Percentiles rank a stretch among this genome's conserved stretches.
Evolutionary conservation across 345 rosid genomes (phyloP).

Genomic region (Turritis glabra): DNA sequence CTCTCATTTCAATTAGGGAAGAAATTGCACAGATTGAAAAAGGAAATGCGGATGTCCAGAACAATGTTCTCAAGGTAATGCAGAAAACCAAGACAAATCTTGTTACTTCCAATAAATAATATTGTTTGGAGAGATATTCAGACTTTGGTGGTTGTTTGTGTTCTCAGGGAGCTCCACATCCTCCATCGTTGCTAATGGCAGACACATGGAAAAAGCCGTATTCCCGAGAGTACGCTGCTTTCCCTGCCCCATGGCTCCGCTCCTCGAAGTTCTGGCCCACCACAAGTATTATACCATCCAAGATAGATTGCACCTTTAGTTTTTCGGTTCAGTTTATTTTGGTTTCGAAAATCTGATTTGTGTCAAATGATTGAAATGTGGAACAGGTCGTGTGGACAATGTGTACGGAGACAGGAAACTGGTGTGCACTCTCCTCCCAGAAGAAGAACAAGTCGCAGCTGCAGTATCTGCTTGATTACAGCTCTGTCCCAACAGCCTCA

Average conservation of each 20-base stretch:
- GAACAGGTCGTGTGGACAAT: conserved; percentile 88
- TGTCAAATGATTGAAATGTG: conserved; percentile 24
- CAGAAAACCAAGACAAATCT: conserved; percentile 12
- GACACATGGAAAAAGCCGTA: conserved; percentile 94
- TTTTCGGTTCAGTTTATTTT: not conserved
- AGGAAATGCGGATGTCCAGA: conserved; percentile 89
- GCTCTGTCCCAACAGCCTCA: conserved; percentile 14
- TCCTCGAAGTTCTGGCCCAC: conserved; percentile 91
- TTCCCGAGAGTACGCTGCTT: conserved; percentile 90
- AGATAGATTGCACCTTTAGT: not conserved
- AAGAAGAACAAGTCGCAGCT: conserved; percentile 86
- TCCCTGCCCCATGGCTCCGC: conserved; percentile 97
- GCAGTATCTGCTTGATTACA: conserved; percentile 51
- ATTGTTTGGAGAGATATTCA: not conserved
- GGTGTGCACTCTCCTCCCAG: conserved; percentile 83
- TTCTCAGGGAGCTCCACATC: conserved; percentile 95
- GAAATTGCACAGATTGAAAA: conserved; percentile 91
- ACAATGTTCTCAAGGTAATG: conserved; percentile 87
- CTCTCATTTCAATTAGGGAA: conserved; percentile 94
- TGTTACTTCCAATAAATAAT: no score
- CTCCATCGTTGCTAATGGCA: conserved; percentile 98
- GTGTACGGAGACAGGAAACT: conserved; percentile 98
- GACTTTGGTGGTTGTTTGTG: not conserved
- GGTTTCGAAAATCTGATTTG: no score
- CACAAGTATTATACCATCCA: conserved; percentile 53